phyloP scores from a whole-genome alignment of 1,139 yeast genomes.

The Nakaseomyces glabratus region DNA sequence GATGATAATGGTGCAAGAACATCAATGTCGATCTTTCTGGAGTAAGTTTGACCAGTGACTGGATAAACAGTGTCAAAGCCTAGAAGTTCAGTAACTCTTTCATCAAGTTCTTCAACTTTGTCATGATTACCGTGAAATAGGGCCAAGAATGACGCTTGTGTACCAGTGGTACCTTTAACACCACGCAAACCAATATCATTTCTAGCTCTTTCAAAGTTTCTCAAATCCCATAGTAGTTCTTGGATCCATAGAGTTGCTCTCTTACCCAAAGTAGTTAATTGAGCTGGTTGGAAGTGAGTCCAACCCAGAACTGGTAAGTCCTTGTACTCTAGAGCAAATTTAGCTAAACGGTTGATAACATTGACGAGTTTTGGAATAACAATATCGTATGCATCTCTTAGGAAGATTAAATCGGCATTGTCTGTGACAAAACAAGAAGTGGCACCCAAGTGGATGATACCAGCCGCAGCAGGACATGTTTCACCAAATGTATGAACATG shows the following conservation, averaged over 20 bases:
- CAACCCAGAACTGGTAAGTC: constrained; percentile 96
- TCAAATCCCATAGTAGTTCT: constrained; percentile 94
- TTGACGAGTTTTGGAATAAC: constrained; percentile 91
- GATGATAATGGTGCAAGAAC: constrained; percentile 88
- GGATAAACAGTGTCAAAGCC: constrained; percentile 96
- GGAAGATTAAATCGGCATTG: constrained; percentile 92
- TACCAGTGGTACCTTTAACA: constrained; percentile 98
- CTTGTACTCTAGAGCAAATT: constrained; percentile 85
- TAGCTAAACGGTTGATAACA: constrained; percentile 80
- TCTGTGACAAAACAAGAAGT: constrained; percentile 97
- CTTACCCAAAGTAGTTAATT: constrained; percentile 96
- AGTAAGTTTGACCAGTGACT: constrained; percentile 96
- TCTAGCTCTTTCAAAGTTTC: constrained; percentile 93
- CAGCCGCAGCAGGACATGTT: constrained; percentile 92
- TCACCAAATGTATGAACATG: constrained; percentile 94
- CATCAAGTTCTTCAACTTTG: constrained; percentile 86
- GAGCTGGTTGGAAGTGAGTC: constrained; percentile 99
- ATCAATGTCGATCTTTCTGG: constrained; percentile 95
- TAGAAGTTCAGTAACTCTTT: constrained; percentile 81
- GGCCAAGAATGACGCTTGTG: constrained; percentile 92
- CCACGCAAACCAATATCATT: constrained; percentile 96
- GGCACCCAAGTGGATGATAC: constrained; percentile 96
- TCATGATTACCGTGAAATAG: constrained; percentile 95
- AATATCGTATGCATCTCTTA: constrained; percentile 90
- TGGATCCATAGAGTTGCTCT: constrained; percentile 97